These are phyloP conservation scores for Hypoxylon crocopeplum DNA, from an alignment of 495 filamentous ascomycete genomes.

Conservation along the genomic window DNA sequence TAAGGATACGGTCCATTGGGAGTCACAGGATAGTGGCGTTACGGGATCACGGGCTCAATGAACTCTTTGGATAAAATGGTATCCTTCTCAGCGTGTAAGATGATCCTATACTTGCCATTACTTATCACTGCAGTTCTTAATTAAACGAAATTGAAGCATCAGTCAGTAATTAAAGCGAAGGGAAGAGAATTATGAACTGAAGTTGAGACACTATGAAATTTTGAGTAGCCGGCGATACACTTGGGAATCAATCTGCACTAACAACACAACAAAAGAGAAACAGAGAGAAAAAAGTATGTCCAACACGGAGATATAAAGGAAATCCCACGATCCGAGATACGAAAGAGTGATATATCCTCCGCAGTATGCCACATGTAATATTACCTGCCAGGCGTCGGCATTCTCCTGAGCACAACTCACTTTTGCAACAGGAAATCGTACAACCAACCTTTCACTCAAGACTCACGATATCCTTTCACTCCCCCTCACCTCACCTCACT, in stretches of 20 bases:
- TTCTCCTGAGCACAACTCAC: neutral
- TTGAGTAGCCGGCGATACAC: conserved; percentile 1
- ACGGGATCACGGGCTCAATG: neutral
- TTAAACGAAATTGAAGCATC: neutral
- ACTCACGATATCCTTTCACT: neutral
- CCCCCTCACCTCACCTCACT: neutral
- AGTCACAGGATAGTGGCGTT: neutral
- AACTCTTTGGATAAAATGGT: neutral
- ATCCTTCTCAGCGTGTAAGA: neutral
- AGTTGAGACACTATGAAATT: conserved; percentile 2
- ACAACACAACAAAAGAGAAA: neutral
- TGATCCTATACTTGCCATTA: neutral
- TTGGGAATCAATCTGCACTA: neutral
- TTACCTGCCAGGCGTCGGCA: conserved; percentile 15
- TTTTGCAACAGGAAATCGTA: neutral
- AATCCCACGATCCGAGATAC: neutral
- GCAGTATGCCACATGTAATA: conserved; percentile 3
- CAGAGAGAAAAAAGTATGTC: conserved; percentile 4
- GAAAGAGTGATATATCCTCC: conserved; percentile 20
- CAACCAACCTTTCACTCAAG: neutral
- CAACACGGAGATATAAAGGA: neutral
- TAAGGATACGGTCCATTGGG: neutral
- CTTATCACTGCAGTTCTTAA: no score
- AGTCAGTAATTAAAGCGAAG: no score
- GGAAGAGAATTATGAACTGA: no score